A percentile compares a stretch with the other conserved stretches of the same genome.
Conservation (phyloP, 345 rosid species). For the Populus deltoides region DNA sequence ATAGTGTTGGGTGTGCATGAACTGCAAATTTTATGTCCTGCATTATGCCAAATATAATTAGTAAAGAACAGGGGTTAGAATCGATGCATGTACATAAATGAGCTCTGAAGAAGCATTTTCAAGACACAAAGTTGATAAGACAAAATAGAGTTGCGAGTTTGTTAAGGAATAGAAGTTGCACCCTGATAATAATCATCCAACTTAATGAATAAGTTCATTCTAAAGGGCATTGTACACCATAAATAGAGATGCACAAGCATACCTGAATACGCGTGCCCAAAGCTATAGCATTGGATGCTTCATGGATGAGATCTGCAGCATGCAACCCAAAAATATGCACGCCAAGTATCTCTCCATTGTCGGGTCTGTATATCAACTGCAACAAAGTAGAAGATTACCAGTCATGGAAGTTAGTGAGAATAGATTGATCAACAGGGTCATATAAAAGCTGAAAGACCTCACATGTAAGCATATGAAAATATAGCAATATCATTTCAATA, state of each 20-base stretch:
- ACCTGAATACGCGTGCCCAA: conserved; percentile 86
- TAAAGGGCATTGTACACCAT: neutral
- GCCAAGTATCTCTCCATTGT: conserved; percentile 94
- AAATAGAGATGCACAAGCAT: conserved; percentile 6
- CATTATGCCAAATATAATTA: conserved; percentile 9
- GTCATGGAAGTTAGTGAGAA: neutral
- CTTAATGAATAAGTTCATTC: neutral
- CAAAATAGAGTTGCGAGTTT: neutral
- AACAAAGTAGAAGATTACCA: conserved; percentile 1
- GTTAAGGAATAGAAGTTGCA: neutral
- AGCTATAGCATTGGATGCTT: conserved; percentile 97
- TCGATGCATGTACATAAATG: neutral
- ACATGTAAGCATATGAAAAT: neutral
- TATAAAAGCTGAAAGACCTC: neutral
- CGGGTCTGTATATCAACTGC: conserved; percentile 97
- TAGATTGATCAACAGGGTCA: neutral
- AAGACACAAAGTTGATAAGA: too few species aligned
- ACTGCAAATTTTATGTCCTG: conserved; percentile 94
- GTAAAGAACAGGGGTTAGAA: neutral
- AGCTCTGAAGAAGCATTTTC: neutral
- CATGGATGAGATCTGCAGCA: conserved; percentile 99
- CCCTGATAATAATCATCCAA: neutral
- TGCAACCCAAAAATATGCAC: conserved; percentile 97
- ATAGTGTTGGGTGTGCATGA: conserved; percentile 97
- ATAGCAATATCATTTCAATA: neutral